These are phyloP conservation scores for Nannochloris sp. DNA, from an alignment of 139 green algal genomes.

Conservation along the genomic window DNA sequence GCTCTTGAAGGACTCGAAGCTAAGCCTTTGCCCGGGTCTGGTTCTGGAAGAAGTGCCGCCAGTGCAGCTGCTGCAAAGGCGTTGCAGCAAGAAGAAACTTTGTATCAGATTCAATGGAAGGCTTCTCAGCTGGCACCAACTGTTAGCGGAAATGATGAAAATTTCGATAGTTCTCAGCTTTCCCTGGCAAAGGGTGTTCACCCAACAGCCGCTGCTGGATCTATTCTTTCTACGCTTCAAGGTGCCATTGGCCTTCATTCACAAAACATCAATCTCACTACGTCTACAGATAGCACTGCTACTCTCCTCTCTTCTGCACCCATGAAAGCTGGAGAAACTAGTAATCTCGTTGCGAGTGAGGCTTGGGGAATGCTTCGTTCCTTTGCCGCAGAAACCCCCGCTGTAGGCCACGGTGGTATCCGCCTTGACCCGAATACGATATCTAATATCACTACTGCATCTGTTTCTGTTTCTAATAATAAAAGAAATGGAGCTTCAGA, in stretches of 20 bases:
- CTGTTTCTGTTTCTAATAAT: neutral
- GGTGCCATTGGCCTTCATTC: too few relatives aligned
- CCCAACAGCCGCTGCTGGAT: neutral
- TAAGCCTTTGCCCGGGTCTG: slow-evolving; percentile 19
- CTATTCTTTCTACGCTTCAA: neutral
- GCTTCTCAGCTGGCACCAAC: too few relatives aligned
- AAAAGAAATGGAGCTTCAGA: slow-evolving; percentile 4
- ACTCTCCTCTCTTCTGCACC: neutral
- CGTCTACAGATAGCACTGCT: neutral
- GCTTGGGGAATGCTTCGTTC: slow-evolving; percentile 38
- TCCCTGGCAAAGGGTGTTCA: neutral
- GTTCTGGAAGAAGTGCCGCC: too few relatives aligned
- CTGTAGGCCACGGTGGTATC: slow-evolving; percentile 1
- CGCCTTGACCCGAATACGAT: neutral
- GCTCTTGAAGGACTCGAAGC: slow-evolving; percentile 45
- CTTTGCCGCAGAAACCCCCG: slow-evolving; percentile 26
- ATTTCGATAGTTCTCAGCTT: too few relatives aligned
- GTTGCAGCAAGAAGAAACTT: too few relatives aligned
- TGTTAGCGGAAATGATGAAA: too few relatives aligned
- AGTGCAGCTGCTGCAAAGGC: too few relatives aligned
- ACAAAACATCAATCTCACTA: too few relatives aligned
- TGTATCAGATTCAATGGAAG: too few relatives aligned
- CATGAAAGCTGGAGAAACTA: too few relatives aligned
- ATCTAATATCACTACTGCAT: neutral
- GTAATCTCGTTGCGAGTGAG: too few relatives aligned